Percentiles rank a stretch among this genome's conserved stretches.
These are phyloP conservation scores for Erythrophleum fordii DNA, from an alignment of 306 rosid genomes.

Conservation along the genomic window DNA sequence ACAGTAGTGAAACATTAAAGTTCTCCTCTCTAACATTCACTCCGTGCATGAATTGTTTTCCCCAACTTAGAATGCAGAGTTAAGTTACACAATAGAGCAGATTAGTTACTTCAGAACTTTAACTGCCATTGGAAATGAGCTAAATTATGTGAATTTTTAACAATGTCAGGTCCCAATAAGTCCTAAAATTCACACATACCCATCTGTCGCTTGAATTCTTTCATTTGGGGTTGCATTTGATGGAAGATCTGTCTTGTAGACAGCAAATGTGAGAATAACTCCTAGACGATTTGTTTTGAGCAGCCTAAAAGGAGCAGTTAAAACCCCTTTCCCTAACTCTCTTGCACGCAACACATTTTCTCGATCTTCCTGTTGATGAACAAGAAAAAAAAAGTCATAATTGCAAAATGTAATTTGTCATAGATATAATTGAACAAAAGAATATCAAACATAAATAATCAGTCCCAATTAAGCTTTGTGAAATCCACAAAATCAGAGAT, in stretches of 20 bases:
- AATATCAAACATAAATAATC: constrained; percentile 25
- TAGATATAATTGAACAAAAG: constrained; percentile 1
- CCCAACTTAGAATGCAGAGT: background rate
- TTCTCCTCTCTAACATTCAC: background rate
- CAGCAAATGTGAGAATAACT: constrained; percentile 94
- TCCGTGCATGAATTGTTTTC: background rate
- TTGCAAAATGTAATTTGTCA: background rate
- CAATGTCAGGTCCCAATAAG: constrained; percentile 12
- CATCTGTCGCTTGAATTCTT: constrained; percentile 90
- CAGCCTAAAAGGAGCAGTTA: constrained; percentile 90
- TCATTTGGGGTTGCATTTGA: constrained; percentile 91
- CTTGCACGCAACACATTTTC: constrained; percentile 88
- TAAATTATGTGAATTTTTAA: constrained; percentile 7
- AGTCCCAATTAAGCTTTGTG: background rate
- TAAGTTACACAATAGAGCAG: background rate
- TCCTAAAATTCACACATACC: constrained; percentile 54
- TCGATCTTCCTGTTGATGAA: constrained; percentile 82
- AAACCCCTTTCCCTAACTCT: constrained; percentile 91
- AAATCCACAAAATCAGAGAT: constrained; percentile 16
- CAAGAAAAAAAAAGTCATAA: constrained; percentile 33
- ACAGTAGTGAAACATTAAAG: constrained; percentile 23
- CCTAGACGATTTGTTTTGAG: constrained; percentile 92
- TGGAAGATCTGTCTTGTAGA: constrained; percentile 87
- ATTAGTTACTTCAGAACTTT: constrained; percentile 5
- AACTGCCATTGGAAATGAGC: background rate